Base-by-base conservation (phyloP, 768 basidiomycete species). In the Jaapia argillacea region DNA sequence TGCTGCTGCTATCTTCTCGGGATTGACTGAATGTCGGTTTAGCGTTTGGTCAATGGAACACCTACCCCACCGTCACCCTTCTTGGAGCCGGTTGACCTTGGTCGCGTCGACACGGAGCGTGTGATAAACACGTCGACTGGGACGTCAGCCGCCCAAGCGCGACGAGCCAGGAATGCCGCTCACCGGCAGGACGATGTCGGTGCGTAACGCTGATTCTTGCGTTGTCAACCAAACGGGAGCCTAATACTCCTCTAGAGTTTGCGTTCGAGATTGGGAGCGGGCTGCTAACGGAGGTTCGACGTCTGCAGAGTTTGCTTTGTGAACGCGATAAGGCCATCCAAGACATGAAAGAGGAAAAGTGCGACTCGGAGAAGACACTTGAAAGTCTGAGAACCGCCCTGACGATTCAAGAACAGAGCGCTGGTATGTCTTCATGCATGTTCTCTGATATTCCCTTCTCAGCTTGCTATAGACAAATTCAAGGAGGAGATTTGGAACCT, bases 401-500 rank as follows among this genome's bases (percentile, higher is more conserved):
- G n/a, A 70, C 77, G 50, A 71, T 80, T 39, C 85, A 91, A 55
- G 88, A 96, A 63, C 77, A 82, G 59, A 83, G 70, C 47, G 72
- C 85, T 46, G 89, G 89, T 84, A 51, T 43, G 77, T 62, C 21
- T 16, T 10, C 28, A n/a, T n/a, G n/a, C n/a, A n/a, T n/a, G n/a
- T n/a, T n/a, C n/a, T n/a, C n/a, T n/a, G n/a, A n/a, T n/a, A n/a
- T n/a, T n/a, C n/a, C n/a, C n/a, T n/a, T n/a, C n/a, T n/a, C n/a
- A n/a, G n/a, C n/a, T 42, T 16, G 28, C 44, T 40, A 23, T 54
- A 84, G 94, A 97, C 60, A 90, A 91, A 50, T 94, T 81, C 77
- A 91, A 91, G 65, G 94, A 98, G 65, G 91, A 93, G 64, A 98
- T 96, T 60, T 98, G 96, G 96, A 94, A 98, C 57, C 79, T 97